phyloP scores from a whole-genome alignment of 2,329 filamentous ascomycete species.

The Sphaerostilbella broomeana region DNA sequence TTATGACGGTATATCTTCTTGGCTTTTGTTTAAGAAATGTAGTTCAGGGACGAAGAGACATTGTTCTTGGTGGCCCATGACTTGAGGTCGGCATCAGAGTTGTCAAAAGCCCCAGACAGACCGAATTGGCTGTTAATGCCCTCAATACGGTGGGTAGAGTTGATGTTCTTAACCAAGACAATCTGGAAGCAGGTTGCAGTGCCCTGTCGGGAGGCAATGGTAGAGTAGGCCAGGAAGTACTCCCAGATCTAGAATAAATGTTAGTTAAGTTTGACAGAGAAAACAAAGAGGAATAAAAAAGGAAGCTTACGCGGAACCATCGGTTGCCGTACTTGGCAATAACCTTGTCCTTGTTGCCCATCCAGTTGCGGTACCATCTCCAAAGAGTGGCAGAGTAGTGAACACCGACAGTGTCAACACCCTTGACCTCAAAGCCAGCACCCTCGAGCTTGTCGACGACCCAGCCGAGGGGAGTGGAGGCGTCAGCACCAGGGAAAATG shows the following conservation, averaged over 20 bases:
- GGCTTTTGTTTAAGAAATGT: constrained; percentile 20
- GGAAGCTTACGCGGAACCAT: constrained; percentile 80
- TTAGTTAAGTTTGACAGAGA: constrained; percentile 2
- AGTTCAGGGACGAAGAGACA: constrained; percentile 26
- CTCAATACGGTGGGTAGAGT: constrained; percentile 77
- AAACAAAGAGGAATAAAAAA: not conserved
- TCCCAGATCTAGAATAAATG: constrained; percentile 66
- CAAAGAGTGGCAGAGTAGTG: constrained; percentile 96
- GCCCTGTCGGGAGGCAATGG: constrained; percentile 80
- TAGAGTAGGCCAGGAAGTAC: constrained; percentile 81
- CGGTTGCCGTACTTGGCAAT: constrained; percentile 89
- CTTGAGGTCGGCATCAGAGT: constrained; percentile 28
- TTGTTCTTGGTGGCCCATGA: constrained; percentile 33
- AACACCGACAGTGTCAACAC: constrained; percentile 85
- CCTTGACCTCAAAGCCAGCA: constrained; percentile 69
- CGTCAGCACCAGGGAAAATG: constrained; percentile 94
- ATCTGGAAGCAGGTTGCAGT: constrained; percentile 86
- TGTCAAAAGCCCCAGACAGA: constrained; percentile 54
- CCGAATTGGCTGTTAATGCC: constrained; percentile 66
- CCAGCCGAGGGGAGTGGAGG: constrained; percentile 85
- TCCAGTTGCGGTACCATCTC: constrained; percentile 99
- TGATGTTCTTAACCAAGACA: constrained; percentile 85
- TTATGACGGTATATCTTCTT: not conserved
- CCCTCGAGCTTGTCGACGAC: constrained; percentile 80
- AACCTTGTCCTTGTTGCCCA: constrained; percentile 87